A percentile compares a stretch with the other conserved stretches of the same genome.
Conservation (phyloP, 208 protist genomes). For the Leishmania turanica region DNA sequence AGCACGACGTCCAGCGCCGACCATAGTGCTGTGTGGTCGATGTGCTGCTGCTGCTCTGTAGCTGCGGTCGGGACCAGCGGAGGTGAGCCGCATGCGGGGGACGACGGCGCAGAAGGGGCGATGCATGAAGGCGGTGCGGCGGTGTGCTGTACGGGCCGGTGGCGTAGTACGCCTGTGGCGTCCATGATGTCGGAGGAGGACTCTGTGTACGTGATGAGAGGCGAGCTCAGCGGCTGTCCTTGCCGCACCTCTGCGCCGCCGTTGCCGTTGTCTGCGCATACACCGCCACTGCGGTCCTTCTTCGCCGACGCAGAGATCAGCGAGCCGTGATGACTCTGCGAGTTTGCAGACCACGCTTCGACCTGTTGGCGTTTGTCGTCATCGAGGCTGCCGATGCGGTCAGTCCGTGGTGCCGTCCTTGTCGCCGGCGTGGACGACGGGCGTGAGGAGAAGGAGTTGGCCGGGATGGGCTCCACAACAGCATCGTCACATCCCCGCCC, state of each 20-base stretch:
- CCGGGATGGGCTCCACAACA: not conserved
- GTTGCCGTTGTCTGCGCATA: not conserved
- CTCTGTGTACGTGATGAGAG: not conserved
- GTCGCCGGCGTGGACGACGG: not conserved
- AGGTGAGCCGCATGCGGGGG: not conserved
- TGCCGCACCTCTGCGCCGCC: not conserved
- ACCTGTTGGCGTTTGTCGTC: not conserved
- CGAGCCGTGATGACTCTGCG: not conserved
- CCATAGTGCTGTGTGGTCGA: not conserved
- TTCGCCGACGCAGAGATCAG: not conserved
- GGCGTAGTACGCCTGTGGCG: no score
- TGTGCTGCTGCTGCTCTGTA: not conserved
- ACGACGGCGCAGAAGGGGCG: not conserved
- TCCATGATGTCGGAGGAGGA: not conserved
- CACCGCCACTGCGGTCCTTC: no score
- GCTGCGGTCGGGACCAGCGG: not conserved
- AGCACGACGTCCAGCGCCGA: not conserved
- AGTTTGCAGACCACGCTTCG: not conserved
- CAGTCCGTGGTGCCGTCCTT: not conserved
- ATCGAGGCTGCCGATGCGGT: no score
- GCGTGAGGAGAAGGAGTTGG: not conserved
- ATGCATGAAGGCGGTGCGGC: not conserved
- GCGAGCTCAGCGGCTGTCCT: not conserved
- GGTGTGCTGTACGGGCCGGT: not conserved
- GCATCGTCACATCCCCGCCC: not conserved